Evolutionary conservation across 1,284 basidiomycete species (phyloP).

Genomic region (Cryptococcus sp.): DNA sequence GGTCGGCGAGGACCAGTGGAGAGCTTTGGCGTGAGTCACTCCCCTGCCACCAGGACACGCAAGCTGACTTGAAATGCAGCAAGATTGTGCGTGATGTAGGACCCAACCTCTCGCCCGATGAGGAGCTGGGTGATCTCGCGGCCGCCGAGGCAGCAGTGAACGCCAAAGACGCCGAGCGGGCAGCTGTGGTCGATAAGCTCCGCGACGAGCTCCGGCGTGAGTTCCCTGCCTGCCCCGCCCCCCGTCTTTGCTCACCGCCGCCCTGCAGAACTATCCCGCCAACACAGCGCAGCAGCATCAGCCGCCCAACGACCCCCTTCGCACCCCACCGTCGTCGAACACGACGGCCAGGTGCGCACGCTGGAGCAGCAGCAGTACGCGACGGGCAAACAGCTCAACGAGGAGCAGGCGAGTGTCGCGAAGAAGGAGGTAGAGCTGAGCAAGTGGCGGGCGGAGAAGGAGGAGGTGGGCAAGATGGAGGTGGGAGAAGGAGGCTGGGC

Average conservation of each 20-base stretch:
- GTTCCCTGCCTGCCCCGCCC: conserved; percentile 5
- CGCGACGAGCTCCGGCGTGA: conserved; percentile 33
- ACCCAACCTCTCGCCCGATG: conserved; percentile 26
- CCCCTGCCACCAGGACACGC: not conserved
- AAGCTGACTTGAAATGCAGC: conserved; percentile 9
- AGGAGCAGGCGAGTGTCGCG: conserved; percentile 34
- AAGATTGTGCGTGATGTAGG: conserved; percentile 29
- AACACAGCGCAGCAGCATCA: conserved; percentile 25
- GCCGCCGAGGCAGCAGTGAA: conserved; percentile 36
- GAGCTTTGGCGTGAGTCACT: conserved; percentile 22
- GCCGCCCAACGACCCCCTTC: conserved; percentile 39
- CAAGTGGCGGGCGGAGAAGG: conserved; percentile 30
- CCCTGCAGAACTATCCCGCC: conserved; percentile 23
- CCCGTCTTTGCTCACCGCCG: not conserved
- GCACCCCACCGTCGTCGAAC: conserved; percentile 32
- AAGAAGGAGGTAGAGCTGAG: conserved; percentile 41
- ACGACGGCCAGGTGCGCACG: conserved; percentile 32
- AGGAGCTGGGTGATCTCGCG: conserved; percentile 34
- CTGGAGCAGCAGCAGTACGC: conserved; percentile 40
- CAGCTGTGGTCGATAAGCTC: conserved; percentile 20
- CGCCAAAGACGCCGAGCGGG: conserved; percentile 30
- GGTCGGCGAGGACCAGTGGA: conserved; percentile 24
- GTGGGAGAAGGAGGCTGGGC: conserved; percentile 31
- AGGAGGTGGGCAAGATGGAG: conserved; percentile 30
- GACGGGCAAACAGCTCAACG: conserved; percentile 38